phyloP scores from a whole-genome alignment of 2,329 filamentous ascomycete species.

The Alternaria angustiovoidea region DNA sequence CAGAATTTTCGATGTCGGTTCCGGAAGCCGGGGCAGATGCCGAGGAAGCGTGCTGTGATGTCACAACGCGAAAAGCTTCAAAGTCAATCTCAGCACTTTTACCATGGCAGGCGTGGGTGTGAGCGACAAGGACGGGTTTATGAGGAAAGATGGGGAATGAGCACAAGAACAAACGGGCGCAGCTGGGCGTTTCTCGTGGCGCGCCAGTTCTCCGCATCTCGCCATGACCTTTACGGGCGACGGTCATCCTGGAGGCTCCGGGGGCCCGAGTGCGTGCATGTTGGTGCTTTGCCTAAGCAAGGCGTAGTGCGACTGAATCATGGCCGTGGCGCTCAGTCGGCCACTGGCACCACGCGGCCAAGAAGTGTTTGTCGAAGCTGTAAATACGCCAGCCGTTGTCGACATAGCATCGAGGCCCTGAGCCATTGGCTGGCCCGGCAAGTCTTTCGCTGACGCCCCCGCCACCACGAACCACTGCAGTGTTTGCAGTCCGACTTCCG shows the following conservation, averaged over 20 bases:
- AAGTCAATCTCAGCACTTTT: constrained; percentile 21
- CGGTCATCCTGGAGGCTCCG: constrained; percentile 16
- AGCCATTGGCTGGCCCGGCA: neutral
- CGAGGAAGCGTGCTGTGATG: constrained; percentile 33
- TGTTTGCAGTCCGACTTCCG: neutral
- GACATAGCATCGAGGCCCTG: constrained; percentile 4
- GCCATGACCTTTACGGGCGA: constrained; percentile 35
- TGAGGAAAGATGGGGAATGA: constrained; percentile 6
- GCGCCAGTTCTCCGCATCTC: constrained; percentile 38
- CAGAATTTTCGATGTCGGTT: constrained; percentile 24
- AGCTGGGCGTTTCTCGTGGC: constrained; percentile 17
- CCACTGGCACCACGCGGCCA: constrained; percentile 14
- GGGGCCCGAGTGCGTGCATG: constrained; percentile 25
- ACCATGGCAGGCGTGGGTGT: constrained; percentile 29
- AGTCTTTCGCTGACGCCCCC: constrained; percentile 1
- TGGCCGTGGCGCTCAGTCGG: constrained; percentile 22
- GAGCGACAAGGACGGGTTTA: constrained; percentile 7
- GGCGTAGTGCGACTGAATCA: constrained; percentile 23
- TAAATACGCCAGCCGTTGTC: constrained; percentile 15
- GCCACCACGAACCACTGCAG: constrained; percentile 3
- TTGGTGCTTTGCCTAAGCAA: constrained; percentile 24
- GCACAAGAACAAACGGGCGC: constrained; percentile 13
- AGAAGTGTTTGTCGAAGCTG: constrained; percentile 4
- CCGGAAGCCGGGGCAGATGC: constrained; percentile 20
- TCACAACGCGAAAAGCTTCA: constrained; percentile 27